Evolutionary conservation across 2,329 filamentous ascomycete genomes (phyloP).

Genomic region (Botrytis galanthina): DNA sequence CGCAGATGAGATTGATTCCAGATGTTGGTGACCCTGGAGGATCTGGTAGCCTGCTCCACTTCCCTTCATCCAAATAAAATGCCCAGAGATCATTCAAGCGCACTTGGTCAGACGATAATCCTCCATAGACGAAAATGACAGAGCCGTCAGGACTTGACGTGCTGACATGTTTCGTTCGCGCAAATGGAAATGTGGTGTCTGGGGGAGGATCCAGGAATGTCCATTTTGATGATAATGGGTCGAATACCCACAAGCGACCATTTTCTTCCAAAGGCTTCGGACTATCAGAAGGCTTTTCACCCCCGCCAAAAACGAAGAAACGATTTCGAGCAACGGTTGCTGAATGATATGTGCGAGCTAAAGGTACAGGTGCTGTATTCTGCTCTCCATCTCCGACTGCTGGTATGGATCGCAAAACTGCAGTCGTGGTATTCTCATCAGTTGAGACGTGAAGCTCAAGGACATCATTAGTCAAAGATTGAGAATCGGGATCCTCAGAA

Average conservation of each 20-base stretch:
- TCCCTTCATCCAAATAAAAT: slow-evolving; percentile 15
- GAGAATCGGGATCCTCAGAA: neutral
- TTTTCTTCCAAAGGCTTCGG: neutral
- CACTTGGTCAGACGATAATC: neutral
- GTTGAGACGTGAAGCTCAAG: slow-evolving; percentile 17
- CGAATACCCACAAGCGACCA: slow-evolving; percentile 15
- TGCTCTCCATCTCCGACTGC: neutral
- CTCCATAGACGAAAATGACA: slow-evolving; percentile 7
- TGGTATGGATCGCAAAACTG: slow-evolving; percentile 9
- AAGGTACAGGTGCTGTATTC: neutral
- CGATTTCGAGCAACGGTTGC: slow-evolving; percentile 3
- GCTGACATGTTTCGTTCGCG: neutral
- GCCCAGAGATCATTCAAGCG: slow-evolving; percentile 1
- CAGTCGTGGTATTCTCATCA: slow-evolving; percentile 5
- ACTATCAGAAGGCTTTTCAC: neutral
- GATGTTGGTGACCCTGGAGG: neutral
- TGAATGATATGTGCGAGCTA: neutral
- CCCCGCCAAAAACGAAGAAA: slow-evolving; percentile 12
- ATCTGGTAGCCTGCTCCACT: slow-evolving; percentile 13
- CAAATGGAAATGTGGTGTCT: neutral
- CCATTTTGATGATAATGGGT: slow-evolving; percentile 5
- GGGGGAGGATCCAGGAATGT: slow-evolving; percentile 11
- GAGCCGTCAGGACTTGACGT: slow-evolving; percentile 3
- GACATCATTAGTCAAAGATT: neutral
- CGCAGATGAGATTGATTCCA: neutral